A percentile compares a stretch with the other conserved stretches of the same genome.
phyloP scores from a whole-genome alignment of 2,329 filamentous ascomycete genomes.

The Monosporascus sp. region DNA sequence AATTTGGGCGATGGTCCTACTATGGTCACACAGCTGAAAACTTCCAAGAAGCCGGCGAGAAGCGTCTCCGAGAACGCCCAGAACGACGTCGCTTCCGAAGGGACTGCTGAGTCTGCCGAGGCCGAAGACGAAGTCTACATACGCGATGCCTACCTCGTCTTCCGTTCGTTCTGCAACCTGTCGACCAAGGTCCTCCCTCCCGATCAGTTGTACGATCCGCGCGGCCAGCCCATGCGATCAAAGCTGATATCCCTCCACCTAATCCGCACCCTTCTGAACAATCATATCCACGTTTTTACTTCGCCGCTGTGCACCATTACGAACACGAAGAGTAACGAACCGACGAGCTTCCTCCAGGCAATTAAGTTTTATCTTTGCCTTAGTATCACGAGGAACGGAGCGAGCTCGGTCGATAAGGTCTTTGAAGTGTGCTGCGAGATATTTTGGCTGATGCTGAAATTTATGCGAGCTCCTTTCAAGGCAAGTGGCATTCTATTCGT shows the following conservation, averaged over 20 bases:
- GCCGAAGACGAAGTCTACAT: constrained; percentile 93
- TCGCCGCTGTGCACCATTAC: constrained; percentile 89
- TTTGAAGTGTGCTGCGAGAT: constrained; percentile 97
- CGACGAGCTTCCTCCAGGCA: constrained; percentile 87
- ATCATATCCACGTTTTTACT: constrained; percentile 85
- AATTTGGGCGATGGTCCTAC: constrained; percentile 62
- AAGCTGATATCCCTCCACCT: constrained; percentile 94
- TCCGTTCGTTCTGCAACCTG: constrained; percentile 94
- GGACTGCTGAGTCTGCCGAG: constrained; percentile 56
- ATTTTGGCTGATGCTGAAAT: constrained; percentile 95
- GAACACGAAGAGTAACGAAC: constrained; percentile 82
- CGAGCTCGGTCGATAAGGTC: constrained; percentile 84
- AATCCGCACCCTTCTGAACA: constrained; percentile 91
- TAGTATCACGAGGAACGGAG: constrained; percentile 89
- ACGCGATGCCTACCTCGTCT: constrained; percentile 93
- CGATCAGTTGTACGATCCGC: constrained; percentile 88
- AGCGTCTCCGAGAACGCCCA: constrained; percentile 52
- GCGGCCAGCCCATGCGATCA: constrained; percentile 93
- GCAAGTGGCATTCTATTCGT: constrained; percentile 36
- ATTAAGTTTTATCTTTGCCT: constrained; percentile 96
- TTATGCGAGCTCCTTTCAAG: constrained; percentile 91
- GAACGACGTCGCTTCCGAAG: constrained; percentile 49
- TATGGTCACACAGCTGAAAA: constrained; percentile 59
- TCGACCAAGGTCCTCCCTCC: constrained; percentile 87
- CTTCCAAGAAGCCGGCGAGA: constrained; percentile 34